Conservation (phyloP, 73 alveolate species). For the Tetrahymena elliotti region DNA sequence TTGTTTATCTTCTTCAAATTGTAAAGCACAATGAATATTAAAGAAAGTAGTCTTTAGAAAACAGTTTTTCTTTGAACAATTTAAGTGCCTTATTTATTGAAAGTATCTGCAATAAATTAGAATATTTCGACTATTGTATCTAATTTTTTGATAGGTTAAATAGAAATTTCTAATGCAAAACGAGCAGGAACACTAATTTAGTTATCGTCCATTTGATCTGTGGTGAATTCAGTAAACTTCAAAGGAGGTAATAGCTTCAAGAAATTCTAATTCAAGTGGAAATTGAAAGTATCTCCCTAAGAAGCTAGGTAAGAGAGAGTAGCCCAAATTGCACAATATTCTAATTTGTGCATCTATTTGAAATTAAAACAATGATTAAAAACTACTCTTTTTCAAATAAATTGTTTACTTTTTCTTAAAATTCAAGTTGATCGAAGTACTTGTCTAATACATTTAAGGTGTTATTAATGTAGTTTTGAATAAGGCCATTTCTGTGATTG, state of each 20-base stretch:
- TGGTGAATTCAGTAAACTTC: background rate
- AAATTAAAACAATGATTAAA: background rate
- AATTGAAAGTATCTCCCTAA: background rate
- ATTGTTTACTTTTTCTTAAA: background rate
- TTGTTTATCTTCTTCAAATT: background rate
- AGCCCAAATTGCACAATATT: background rate
- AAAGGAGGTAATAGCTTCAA: background rate
- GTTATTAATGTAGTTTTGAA: background rate
- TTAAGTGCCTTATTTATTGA: background rate
- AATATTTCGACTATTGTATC: background rate
- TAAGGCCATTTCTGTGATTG: background rate
- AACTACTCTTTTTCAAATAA: background rate
- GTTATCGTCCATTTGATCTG: background rate
- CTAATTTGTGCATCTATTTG: background rate
- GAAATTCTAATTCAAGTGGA: background rate
- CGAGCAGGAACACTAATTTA: background rate
- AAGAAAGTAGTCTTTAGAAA: background rate
- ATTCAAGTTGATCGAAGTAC: background rate
- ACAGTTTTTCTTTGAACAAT: background rate
- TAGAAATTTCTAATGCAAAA: background rate
- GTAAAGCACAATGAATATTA: background rate
- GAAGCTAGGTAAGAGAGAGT: background rate
- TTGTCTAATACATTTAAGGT: background rate
- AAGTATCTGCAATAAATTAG: background rate
- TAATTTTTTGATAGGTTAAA: background rate